phyloP scores from a whole-genome alignment of 176 grass and related monocot genomes.

The Tillandsia fasciculata region DNA sequence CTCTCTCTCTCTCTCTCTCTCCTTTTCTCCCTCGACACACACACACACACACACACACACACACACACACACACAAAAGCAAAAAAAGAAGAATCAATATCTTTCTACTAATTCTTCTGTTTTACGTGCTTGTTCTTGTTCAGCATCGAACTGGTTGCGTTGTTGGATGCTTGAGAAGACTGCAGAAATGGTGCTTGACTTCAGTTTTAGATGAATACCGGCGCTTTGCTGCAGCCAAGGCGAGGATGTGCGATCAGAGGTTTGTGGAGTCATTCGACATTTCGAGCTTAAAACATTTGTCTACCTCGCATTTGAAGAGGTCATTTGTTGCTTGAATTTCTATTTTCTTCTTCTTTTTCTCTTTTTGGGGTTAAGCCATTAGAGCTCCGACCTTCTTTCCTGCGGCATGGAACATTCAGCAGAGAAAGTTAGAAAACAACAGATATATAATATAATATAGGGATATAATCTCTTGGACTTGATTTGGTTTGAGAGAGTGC shows the following conservation, averaged over 20 bases:
- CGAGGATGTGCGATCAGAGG: constrained; percentile 53
- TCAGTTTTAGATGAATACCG: constrained; percentile 83
- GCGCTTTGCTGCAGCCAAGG: constrained; percentile 76
- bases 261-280: constrained; percentile 91
- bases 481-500: not conserved
- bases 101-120: not conserved
- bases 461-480: no score
- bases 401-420: not conserved
- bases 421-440: not conserved
- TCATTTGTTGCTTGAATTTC: not conserved
- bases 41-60: not conserved
- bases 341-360: not conserved
- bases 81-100: no score
- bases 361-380: not conserved
- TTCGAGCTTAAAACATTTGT: constrained; percentile 37
- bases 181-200: constrained; percentile 68
- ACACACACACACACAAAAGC: not conserved
- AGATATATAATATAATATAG: no score
- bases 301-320: not conserved
- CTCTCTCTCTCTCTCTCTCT: not conserved
- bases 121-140: constrained; percentile 6
- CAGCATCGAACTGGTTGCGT: constrained; percentile 92
- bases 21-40: no score
- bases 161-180: constrained; percentile 74
- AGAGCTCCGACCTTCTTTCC: not conserved